A percentile compares a stretch with the other conserved stretches of the same genome.
These are phyloP conservation scores for Suhomyces sp. DNA, from an alignment of 805 yeast genomes.

Conservation along the genomic window DNA sequence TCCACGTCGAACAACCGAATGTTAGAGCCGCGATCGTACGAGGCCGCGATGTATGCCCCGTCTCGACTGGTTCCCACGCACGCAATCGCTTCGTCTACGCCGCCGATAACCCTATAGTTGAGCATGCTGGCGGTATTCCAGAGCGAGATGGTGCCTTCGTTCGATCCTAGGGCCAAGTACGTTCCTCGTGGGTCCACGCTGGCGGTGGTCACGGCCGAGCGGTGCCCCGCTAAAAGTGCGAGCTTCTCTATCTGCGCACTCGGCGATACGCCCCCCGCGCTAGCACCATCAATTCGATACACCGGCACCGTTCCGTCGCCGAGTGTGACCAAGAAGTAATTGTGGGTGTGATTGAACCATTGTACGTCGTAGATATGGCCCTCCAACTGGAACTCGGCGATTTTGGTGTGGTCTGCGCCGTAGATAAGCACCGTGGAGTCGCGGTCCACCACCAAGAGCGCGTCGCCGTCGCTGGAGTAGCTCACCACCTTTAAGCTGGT, in stretches of 20 bases:
- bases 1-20: constrained; percentile 38
- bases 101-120: constrained; percentile 32
- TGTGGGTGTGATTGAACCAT: constrained; percentile 46
- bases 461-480: constrained; percentile 48
- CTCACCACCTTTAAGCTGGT: constrained; percentile 16
- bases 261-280: background rate
- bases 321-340: constrained; percentile 37
- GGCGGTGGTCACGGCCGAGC: constrained; percentile 47
- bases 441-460: constrained; percentile 44
- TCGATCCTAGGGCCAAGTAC: constrained; percentile 51
- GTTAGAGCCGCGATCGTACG: constrained; percentile 42
- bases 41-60: constrained; percentile 44
- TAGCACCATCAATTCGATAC: constrained; percentile 12
- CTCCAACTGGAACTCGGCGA: constrained; percentile 20
- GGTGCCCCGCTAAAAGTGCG: constrained; percentile 33
- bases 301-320: constrained; percentile 44
- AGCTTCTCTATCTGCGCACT: background rate
- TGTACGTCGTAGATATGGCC: constrained; percentile 38
- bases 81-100: constrained; percentile 43
- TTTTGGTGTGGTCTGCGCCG: constrained; percentile 26
- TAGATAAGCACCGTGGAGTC: constrained; percentile 36
- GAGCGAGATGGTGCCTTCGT: constrained; percentile 53
- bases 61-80: constrained; percentile 42
- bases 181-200: constrained; percentile 53
- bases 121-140: constrained; percentile 46